Evolutionary conservation across 768 basidiomycete species (phyloP).

Genomic region (Chlorophyllum brunneum): DNA sequence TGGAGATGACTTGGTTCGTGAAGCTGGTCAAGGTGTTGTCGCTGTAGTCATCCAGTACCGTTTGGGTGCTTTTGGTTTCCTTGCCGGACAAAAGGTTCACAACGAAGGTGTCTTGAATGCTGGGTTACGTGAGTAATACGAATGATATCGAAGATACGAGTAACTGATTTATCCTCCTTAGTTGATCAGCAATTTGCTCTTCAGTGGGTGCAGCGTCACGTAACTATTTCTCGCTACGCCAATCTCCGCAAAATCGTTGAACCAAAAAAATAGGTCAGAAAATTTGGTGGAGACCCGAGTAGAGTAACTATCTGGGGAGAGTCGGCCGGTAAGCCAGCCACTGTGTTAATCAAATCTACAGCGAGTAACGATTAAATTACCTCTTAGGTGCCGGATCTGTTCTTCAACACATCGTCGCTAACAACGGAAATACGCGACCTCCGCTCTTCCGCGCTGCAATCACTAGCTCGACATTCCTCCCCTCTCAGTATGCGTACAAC

Average conservation of each 20-base stretch:
- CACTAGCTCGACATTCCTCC: slow-evolving; percentile 40
- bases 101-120: slow-evolving; percentile 41
- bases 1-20: slow-evolving; percentile 34
- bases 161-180: slow-evolving; percentile 15
- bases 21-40: slow-evolving; percentile 31
- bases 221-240: slow-evolving; percentile 14
- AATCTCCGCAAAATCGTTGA: no score
- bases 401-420: slow-evolving; percentile 43
- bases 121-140: slow-evolving; percentile 39
- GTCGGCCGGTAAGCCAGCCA: slow-evolving; percentile 22
- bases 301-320: slow-evolving; percentile 44
- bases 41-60: slow-evolving; percentile 42
- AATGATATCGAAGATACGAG: neutral
- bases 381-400: slow-evolving; percentile 47
- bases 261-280: slow-evolving; percentile 25
- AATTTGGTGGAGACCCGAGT: slow-evolving; percentile 38
- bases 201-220: slow-evolving; percentile 39
- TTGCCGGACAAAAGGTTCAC: slow-evolving; percentile 40
- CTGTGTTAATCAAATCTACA: neutral
- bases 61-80: slow-evolving; percentile 45
- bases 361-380: no score
- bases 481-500: slow-evolving; percentile 42
- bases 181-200: slow-evolving; percentile 44
- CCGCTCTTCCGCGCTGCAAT: slow-evolving; percentile 41
- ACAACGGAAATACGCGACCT: slow-evolving; percentile 40